These are phyloP conservation scores for Paramecium caudatum DNA, from an alignment of 73 alveolate species.

Conservation along the genomic window DNA sequence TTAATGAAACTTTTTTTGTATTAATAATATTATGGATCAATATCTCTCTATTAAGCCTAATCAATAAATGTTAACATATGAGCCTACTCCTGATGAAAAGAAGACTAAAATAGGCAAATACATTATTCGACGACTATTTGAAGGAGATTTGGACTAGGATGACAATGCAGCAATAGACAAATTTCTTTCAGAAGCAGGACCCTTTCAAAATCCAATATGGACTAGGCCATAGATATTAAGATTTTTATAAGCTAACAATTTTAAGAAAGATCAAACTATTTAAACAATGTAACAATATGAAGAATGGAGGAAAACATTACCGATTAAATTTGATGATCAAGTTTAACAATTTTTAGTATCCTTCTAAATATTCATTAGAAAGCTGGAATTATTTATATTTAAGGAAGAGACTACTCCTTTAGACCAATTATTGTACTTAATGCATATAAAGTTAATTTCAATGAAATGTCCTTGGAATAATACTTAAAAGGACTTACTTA, in stretches of 20 bases:
- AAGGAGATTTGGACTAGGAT: slow-evolving; percentile 23
- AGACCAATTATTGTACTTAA: slow-evolving; percentile 71
- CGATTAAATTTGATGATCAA: slow-evolving; percentile 61
- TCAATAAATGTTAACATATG: not conserved
- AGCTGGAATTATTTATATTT: slow-evolving; percentile 72
- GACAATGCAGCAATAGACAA: slow-evolving; percentile 47
- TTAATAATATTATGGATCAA: slow-evolving; percentile 58
- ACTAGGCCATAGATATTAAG: slow-evolving; percentile 51
- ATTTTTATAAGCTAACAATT: slow-evolving; percentile 58
- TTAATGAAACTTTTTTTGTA: not conserved
- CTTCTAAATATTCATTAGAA: slow-evolving; percentile 12
- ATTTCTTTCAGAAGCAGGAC: slow-evolving; percentile 47
- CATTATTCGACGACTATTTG: slow-evolving; percentile 53
- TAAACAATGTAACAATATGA: slow-evolving; percentile 67
- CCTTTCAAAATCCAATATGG: slow-evolving; percentile 48
- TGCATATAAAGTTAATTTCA: slow-evolving; percentile 73
- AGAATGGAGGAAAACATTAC: slow-evolving; percentile 48
- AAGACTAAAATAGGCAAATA: slow-evolving; percentile 42
- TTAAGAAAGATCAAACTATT: slow-evolving; percentile 30
- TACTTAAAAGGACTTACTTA: slow-evolving; percentile 81
- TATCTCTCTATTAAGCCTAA: not conserved
- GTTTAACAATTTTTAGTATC: slow-evolving; percentile 68
- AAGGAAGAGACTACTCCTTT: slow-evolving; percentile 73
- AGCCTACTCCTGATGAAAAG: slow-evolving; percentile 55
- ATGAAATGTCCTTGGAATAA: slow-evolving; percentile 74